These are phyloP conservation scores for Nidularia pulvinata DNA, from an alignment of 768 basidiomycete species.

Conservation along the genomic window DNA sequence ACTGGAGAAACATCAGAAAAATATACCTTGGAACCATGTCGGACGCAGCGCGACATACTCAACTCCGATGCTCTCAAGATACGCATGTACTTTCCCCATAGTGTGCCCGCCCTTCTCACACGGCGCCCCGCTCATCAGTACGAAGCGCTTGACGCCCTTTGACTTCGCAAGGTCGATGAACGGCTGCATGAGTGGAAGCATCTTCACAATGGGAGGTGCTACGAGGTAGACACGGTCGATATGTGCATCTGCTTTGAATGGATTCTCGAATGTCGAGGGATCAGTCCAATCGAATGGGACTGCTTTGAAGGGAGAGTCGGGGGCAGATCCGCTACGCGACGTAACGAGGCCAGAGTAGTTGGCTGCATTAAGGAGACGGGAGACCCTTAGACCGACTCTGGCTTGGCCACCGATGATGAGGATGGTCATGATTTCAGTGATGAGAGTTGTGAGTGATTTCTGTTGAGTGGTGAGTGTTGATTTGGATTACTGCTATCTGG, in stretches of 20 bases:
- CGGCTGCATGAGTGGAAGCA: conserved; percentile 9
- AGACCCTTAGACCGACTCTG: not conserved
- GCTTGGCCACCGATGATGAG: not conserved
- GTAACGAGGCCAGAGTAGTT: conserved; percentile 24
- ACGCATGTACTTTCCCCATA: conserved; percentile 29
- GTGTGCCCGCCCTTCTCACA: conserved; percentile 16
- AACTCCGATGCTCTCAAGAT: conserved; percentile 23
- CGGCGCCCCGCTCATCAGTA: conserved; percentile 22
- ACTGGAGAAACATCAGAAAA: no score
- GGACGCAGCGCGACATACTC: conserved; percentile 32
- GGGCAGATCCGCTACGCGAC: conserved; percentile 16
- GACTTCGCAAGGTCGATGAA: conserved; percentile 26
- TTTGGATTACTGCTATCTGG: no score
- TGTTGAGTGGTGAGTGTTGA: no score
- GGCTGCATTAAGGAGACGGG: conserved; percentile 17
- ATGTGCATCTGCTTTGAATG: conserved; percentile 18
- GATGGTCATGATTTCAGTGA: conserved; percentile 3
- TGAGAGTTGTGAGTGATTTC: no score
- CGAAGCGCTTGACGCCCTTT: conserved; percentile 30
- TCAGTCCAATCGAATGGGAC: conserved; percentile 35
- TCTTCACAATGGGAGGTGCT: conserved; percentile 9
- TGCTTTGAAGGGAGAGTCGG: conserved; percentile 18
- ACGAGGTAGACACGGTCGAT: conserved; percentile 31
- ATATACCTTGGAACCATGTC: conserved; percentile 34
- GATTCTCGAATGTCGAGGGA: conserved; percentile 22